Evolutionary conservation across 1,284 basidiomycete genomes (phyloP).

Genomic region (Microbotryum lychnidis-dioicae): DNA sequence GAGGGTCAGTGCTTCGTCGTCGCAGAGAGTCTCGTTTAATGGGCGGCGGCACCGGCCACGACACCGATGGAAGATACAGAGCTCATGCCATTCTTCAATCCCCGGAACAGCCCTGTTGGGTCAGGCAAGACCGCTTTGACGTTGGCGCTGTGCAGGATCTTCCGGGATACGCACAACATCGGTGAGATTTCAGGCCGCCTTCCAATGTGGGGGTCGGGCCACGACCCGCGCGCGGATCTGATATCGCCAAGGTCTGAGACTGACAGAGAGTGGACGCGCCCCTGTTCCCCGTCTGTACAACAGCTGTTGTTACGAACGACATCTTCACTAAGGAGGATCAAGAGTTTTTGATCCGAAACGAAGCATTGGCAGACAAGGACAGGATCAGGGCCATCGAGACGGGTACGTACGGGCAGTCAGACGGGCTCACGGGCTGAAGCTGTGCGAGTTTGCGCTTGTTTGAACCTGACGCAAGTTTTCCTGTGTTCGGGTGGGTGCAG

Average conservation of each 20-base stretch:
- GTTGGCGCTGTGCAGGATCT: slow-evolving; percentile 76
- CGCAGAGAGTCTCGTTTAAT: not conserved
- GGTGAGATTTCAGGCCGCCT: slow-evolving; percentile 47
- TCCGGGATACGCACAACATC: slow-evolving; percentile 81
- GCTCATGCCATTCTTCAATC: not conserved
- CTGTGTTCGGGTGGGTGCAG: slow-evolving; percentile 34
- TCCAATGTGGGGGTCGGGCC: too few species aligned
- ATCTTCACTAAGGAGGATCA: slow-evolving; percentile 94
- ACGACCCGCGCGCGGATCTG: too few species aligned
- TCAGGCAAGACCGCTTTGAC: slow-evolving; percentile 95
- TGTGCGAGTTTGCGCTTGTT: not conserved
- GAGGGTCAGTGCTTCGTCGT: slow-evolving; percentile 59
- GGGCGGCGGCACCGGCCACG: not conserved
- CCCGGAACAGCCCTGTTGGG: slow-evolving; percentile 57
- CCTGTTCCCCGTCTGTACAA: not conserved
- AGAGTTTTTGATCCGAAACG: slow-evolving; percentile 89
- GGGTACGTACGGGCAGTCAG: slow-evolving; percentile 31
- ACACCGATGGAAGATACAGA: slow-evolving; percentile 1
- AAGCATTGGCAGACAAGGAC: slow-evolving; percentile 64
- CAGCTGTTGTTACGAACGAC: slow-evolving; percentile 90
- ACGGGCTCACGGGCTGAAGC: not conserved
- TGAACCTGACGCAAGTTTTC: too few species aligned
- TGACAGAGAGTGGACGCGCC: not conserved
- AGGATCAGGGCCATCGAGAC: slow-evolving; percentile 96
- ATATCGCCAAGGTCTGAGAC: too few species aligned